Base-by-base conservation (phyloP, 1,284 basidiomycete species). In the Anthracocystis panici-leucophaei region DNA sequence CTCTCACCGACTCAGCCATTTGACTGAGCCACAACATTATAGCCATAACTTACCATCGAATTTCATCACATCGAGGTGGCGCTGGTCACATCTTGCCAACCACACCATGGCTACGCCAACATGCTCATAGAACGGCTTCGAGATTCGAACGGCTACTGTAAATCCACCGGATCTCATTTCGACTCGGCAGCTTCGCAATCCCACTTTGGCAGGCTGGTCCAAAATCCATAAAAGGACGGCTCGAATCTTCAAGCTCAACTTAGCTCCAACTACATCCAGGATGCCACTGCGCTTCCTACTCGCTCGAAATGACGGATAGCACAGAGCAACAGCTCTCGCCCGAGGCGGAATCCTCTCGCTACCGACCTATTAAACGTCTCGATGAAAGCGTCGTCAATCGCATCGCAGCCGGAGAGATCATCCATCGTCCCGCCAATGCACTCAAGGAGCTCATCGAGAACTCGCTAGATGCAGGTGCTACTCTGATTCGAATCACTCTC, bases 361-460 rank as follows among this genome's bases (percentile, higher is more conserved):
- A 71, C 29, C 21, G 60, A 10, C 73, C 67, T 46, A 75, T 75
- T 51, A 56, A 57, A n/a, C 60, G 60, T 11, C 77, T 90, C 27
- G 85, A 87, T 14, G 85, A 88, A 62, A 86, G 87, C 42, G 89
- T 89, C 40, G 88, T 90, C 68, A 90, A 90, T 75, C 87, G 88
- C 23, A 90, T 90, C 55, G 89, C 89, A n/a, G 89, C 89, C 10
- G 89, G 89, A 41, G 89, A 90, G 86, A 95, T 99, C 82, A 98
- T 99, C 70, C 96, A 98, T 68, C 88, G 97, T 33, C 97, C 97
- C 0, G 90, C 93, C 10, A 98, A 96, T 75, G 97, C 97, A 1
- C 89, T 99, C 69, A 99, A 99, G 85, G 97, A 99, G 86, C 88
- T 99, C 1, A 88, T 99, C 23, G 97, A 99, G 86, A 99, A 99